These are phyloP conservation scores for Asclepias syriaca DNA, from an alignment of 257 asterid genomes.

Conservation along the genomic window DNA sequence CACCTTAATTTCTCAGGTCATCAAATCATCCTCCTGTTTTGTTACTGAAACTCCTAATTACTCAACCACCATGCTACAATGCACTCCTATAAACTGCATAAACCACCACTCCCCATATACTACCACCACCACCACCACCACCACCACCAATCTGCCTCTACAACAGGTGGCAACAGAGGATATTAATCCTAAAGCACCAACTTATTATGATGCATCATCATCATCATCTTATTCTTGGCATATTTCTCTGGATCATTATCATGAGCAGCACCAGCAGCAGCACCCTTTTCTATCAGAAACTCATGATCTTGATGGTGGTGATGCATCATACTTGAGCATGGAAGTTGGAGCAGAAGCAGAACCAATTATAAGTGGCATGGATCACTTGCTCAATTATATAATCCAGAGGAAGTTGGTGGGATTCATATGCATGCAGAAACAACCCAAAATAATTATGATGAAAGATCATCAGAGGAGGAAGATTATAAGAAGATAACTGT, in stretches of 20 bases:
- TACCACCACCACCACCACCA: too few relatives aligned
- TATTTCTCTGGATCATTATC: not conserved
- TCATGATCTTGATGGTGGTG: not conserved
- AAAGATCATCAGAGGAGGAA: not conserved
- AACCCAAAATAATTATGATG: not conserved
- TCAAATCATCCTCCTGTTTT: constrained; percentile 12
- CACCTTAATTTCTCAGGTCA: not conserved
- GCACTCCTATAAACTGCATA: not conserved
- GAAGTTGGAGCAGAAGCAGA: constrained; percentile 8
- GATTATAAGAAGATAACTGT: constrained; percentile 4
- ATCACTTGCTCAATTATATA: not conserved
- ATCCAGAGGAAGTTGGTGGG: too few relatives aligned
- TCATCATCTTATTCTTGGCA: not conserved
- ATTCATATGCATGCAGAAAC: too few relatives aligned
- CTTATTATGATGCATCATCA: too few relatives aligned
- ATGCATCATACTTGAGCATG: not conserved
- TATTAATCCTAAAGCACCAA: too few relatives aligned
- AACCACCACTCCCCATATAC: not conserved
- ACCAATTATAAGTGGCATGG: constrained; percentile 4
- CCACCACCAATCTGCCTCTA: not conserved
- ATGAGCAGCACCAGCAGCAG: not conserved
- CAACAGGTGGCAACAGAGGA: too few relatives aligned
- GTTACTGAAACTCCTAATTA: not conserved
- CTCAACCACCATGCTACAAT: not conserved
- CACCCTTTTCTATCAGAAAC: constrained; percentile 10